phyloP scores from a whole-genome alignment of 805 yeast species.

The Huiozyma naganishii region DNA sequence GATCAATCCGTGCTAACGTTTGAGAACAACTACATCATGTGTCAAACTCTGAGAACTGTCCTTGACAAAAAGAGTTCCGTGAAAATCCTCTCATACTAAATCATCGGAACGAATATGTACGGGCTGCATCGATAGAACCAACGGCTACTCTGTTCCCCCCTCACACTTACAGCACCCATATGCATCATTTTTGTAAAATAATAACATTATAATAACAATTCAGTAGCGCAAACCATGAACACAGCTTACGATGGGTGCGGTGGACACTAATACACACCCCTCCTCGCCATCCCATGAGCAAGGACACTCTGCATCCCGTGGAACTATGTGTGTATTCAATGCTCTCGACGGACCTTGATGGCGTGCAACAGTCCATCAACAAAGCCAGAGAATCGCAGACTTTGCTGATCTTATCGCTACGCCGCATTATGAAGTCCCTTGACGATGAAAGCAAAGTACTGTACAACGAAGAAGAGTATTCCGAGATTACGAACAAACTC shows the following conservation, averaged over 20 bases:
- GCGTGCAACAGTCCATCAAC: constrained; percentile 22
- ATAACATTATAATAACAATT: not conserved
- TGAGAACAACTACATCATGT: constrained; percentile 18
- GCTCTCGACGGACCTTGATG: constrained; percentile 23
- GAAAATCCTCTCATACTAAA: constrained; percentile 22
- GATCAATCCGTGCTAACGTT: constrained; percentile 20
- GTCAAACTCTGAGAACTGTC: constrained; percentile 18
- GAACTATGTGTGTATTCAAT: constrained; percentile 24
- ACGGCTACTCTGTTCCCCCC: constrained; percentile 12
- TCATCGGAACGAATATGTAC: not conserved
- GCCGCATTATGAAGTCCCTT: constrained; percentile 15
- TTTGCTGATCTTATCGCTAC: constrained; percentile 16
- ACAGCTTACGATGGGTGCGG: no score
- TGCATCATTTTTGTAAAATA: not conserved
- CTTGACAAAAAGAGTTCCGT: constrained; percentile 27
- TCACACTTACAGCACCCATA: not conserved
- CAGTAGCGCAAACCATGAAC: no score
- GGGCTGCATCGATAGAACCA: no score
- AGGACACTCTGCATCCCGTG: constrained; percentile 17
- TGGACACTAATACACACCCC: no score
- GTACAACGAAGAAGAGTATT: constrained; percentile 10
- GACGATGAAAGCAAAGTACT: constrained; percentile 14
- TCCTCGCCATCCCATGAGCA: no score
- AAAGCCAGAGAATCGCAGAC: constrained; percentile 27
- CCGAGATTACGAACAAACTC: constrained; percentile 8